Base-by-base conservation (phyloP, 306 rosid species). In the Begonia masoniana region DNA sequence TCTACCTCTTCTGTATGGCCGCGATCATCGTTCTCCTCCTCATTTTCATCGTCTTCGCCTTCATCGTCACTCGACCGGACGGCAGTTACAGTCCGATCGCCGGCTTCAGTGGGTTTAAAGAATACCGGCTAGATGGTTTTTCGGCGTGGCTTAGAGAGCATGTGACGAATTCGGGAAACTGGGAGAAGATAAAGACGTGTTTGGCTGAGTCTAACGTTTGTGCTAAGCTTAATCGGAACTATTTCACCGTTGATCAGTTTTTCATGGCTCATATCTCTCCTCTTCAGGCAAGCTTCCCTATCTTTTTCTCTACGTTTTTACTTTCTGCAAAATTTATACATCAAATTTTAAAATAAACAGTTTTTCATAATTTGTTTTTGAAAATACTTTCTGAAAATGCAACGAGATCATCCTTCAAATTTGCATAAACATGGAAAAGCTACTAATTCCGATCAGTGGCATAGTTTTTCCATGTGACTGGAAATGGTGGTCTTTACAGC, bases 1-100 rank as follows among this genome's bases (percentile, higher is more conserved):
- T 91, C 15, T 85, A 85, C 76, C 94, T 91, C 17, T 76, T 76
- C 73, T 62, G 51, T 59, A 91, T 91, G 97, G 96, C 97, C 0
- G 48, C 76, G 2, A 88, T 91, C 74, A 81, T 91, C 17, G 45
- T 43, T 7, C 57, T 82, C 21, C 80, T 85, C 16, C 87, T 85
- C 13, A 4, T 78, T 10, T 10, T 89, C 17, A 91, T 89, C 7
- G 65, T 83, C n/a, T 78, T 83, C 46, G 89, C 95, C 0, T 89
- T 85, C 59, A 41, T 78, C 26, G 95, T 85, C 24, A 78, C 96
- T 0, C 65, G 72, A 31, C 79, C 70, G 0, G 71, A 76, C n/a
- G 97, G 95, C 2, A 43, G 68, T 67, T 77, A 76, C 42, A 7
- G 10, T 14, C 88, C 85, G 16, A 80, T 85, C 17, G 91, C 74